Percentiles rank a stretch among this genome's conserved stretches.
phyloP scores from a whole-genome alignment of 192 early-diverging fungal genomes.

The Podila minutissima region DNA sequence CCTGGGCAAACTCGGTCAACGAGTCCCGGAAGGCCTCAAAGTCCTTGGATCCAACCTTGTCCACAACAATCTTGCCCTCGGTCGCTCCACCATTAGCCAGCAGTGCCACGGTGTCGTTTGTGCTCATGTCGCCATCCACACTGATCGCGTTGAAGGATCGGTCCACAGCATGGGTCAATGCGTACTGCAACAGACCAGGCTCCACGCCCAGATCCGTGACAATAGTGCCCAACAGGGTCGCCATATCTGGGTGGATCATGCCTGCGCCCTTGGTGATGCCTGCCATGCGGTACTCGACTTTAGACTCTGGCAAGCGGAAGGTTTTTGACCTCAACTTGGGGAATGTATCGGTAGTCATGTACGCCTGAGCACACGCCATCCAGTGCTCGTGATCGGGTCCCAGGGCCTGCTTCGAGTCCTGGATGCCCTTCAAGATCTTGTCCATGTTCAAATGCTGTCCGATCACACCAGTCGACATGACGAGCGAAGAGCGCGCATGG shows the following conservation, averaged over 20 bases:
- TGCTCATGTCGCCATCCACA: slow-evolving; percentile 97
- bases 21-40: slow-evolving; percentile 74
- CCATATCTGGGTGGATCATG: slow-evolving; percentile 99
- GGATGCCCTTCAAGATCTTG: slow-evolving; percentile 79
- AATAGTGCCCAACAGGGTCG: slow-evolving; percentile 87
- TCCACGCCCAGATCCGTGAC: slow-evolving; percentile 86
- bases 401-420: slow-evolving; percentile 44
- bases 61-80: slow-evolving; percentile 44
- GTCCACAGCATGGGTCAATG: slow-evolving; percentile 84
- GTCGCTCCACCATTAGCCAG: slow-evolving; percentile 85
- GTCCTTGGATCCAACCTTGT: slow-evolving; percentile 59
- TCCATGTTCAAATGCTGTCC: slow-evolving; percentile 89
- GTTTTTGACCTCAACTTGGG: slow-evolving; percentile 85
- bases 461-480: slow-evolving; percentile 99
- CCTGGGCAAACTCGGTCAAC: slow-evolving; percentile 85
- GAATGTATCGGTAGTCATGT: slow-evolving; percentile 99
- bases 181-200: slow-evolving; percentile 70
- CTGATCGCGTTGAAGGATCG: slow-evolving; percentile 95
- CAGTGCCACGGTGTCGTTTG: slow-evolving; percentile 93
- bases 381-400: slow-evolving; percentile 73
- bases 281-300: slow-evolving; percentile 78
- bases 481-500: slow-evolving; percentile 59
- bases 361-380: slow-evolving; percentile 83
- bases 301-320: slow-evolving; percentile 58
- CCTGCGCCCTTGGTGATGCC: slow-evolving; percentile 98